A percentile compares a stretch with the other conserved stretches of the same genome.
Evolutionary conservation across 495 filamentous ascomycete species (phyloP).

Genomic region (Aspergillus panamensis): DNA sequence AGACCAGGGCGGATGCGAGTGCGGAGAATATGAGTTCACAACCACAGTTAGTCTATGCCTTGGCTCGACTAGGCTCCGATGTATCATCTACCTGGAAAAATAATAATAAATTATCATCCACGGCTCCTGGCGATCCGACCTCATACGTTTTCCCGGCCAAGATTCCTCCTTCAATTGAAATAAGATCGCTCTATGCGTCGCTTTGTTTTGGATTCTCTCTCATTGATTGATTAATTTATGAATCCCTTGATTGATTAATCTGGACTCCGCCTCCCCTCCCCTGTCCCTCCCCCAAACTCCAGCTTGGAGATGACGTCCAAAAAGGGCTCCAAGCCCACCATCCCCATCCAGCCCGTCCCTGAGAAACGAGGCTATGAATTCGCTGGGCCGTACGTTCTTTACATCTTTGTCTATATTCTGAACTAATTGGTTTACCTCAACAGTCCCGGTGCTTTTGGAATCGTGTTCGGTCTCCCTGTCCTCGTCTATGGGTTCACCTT

Average conservation of each 20-base stretch:
- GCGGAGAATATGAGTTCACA: slow-evolving; percentile 6
- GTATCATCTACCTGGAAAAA: too few relatives aligned
- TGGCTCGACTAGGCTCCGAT: too few relatives aligned
- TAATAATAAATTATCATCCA: too few relatives aligned
- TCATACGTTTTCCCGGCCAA: slow-evolving; percentile 1
- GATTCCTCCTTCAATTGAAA: not conserved
- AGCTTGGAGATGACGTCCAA: slow-evolving; percentile 30
- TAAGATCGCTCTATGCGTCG: not conserved
- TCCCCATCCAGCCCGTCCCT: slow-evolving; percentile 37
- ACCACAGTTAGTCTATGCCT: too few relatives aligned
- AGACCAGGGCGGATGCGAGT: not conserved
- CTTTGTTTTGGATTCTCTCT: not conserved
- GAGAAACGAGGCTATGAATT: slow-evolving; percentile 73
- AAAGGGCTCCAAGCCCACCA: slow-evolving; percentile 22
- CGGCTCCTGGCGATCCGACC: slow-evolving; percentile 12
- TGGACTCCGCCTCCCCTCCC: not conserved
- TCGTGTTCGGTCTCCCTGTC: slow-evolving; percentile 73
- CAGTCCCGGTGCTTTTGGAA: slow-evolving; percentile 70
- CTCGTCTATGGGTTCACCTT: slow-evolving; percentile 74
- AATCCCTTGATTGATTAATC: slow-evolving; percentile 1
- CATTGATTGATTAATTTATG: not conserved
- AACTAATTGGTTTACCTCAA: slow-evolving; percentile 1
- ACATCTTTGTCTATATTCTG: slow-evolving; percentile 14
- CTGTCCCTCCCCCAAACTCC: not conserved
- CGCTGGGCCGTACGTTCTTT: slow-evolving; percentile 71